Base-by-base conservation (phyloP, 2,329 filamentous ascomycete genomes). In the Pezicula rhizophila region DNA sequence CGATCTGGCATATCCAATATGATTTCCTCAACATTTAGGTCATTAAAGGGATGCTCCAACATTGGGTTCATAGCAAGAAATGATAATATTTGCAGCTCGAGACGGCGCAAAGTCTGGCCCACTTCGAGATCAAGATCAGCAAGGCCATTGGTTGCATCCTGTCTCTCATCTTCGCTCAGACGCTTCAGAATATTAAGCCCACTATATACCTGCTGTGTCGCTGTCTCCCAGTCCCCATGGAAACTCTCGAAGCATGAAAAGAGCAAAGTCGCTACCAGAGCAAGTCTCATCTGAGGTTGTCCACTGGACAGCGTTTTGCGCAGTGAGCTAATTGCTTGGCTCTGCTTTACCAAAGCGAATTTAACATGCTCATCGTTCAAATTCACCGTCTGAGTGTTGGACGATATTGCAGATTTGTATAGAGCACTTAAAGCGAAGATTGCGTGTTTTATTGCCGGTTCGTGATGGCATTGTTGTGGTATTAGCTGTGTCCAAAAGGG, bases 221-320 rank as follows among this genome's bases (percentile, higher is more conserved):
- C 52, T 31, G 52, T 52, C 48, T 55, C 41, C 50, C 47, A 50
- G 52, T 82, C 74, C 23, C 79, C 79, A 28, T 81, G 75, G 55
- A 83, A 82, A 2, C 79, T 82, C 63, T 85, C 81, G 52, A 85
- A 84, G 61, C 78, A 83, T 17, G 79, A 75, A 45, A 85, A 68
- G 40, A 85, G 67, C 42, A 85, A 76, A 47, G 73, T 82, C 15
- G 78, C 74, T 73, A 84, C 81, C 12, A 84, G 70, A 50, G 71
- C 73, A 26, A 70, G 77, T 55, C 73, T 72, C 42, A 53, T 46
- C 31, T 48, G 48, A 50, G 47, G 51, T 42, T 46, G 15, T 51
- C 48, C 46, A 33, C 40, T 44, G 26, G 51, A 51, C 33, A 53
- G 48, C 6, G 39, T 45, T 49, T 51, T 47, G 45, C 48, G 48